Base-by-base conservation (phyloP, 257 asterid genomes). In the Asclepias syriaca region DNA sequence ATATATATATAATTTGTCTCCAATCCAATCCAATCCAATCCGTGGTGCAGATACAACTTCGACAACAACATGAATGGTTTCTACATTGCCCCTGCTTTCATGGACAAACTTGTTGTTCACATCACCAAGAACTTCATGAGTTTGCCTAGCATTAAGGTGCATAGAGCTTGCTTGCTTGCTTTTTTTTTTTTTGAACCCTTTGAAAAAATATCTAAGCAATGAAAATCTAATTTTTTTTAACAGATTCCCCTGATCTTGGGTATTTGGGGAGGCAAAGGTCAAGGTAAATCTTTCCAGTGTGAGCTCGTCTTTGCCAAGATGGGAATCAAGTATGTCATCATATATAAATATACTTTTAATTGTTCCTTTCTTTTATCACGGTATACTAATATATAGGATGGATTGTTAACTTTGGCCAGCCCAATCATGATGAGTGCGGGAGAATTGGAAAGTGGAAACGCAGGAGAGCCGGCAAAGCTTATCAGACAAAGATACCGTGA, bases 211-310 rank as follows among this genome's bases (percentile, higher is more conserved):
- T 11, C 12, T 8, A 71, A 14, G 19, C 14, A 40, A 21, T 5
- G 32, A 5, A 21, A 46, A 46, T 46, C 54, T 55, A 34, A 22
- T 5, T 32, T 19, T 2, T 65, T 2, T 50, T 43, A 43, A 39
- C 72, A 90, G 97, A 76, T 91, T 71, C 97, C 97, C 9, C 86
- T 91, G 0, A 91, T 91, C 74, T 76, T 91, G 92, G 97, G 97
- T 78, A 75, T 91, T 4, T 91, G 97, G 97, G 97, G 97, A 86
- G 97, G 97, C 78, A 91, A 91, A 78, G 97, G 97, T 64, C 97
- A 91, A 72, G 97, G 97, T 2, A 91, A 91, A 84, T 91, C 97
- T 32, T 91, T 91, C 87, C 97, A 91, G 34, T 89, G 97, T 68
- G 97, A 91, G 86, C 97, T 91, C 37, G 97, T 91, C 39, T 87